Base-by-base conservation (phyloP, 192 early-diverging fungal species). In the Phycomyces nitens region DNA sequence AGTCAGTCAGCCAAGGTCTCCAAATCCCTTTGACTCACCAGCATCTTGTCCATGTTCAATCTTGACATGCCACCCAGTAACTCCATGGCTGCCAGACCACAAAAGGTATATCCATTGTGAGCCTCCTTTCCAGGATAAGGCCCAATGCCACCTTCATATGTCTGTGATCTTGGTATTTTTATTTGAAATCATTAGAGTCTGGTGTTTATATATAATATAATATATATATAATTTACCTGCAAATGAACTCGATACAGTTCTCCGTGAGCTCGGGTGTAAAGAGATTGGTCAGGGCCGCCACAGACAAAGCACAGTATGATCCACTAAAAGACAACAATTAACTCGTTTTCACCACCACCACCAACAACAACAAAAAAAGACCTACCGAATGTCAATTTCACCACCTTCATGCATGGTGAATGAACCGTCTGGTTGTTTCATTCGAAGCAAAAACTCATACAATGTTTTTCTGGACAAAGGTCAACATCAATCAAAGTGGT, bases 41-140 rank as follows among this genome's bases (percentile, higher is more conserved):
- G 58, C 49, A 95, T 60, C 1, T 77, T 72, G 14, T 81, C 76
- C 0, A 86, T 50, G 66, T 96, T 74, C 52, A 97, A 66, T 34
- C 78, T 18, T 58, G 92, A 76, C 7, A 87, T 78, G 51, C 76
- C 69, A 38, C 82, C 86, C 27, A 97, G 60, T 14, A 97, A 77
- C 56, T 89, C 88, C 63, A 94, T 66, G 0, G 97, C 92, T 0
- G 94, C 97, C 40, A 97, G 61, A 6, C 84, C 97, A 71, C 95
- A 97, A 62, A 94, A 92, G 5, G 92, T 91, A 74, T 99, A 99
- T 3, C 97, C 97, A 43, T 94, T 93, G 65, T 99, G 95, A 5
- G 93, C 94, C 62, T 99, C 97, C 0, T 88, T 82, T 1, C 88
- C 87, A 2, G 94, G 95, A 38, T 74, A 80, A 15, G 83, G 82